Base-by-base conservation (phyloP, 352 stramenopile genomes). In the Phytophthora chlamydospora region DNA sequence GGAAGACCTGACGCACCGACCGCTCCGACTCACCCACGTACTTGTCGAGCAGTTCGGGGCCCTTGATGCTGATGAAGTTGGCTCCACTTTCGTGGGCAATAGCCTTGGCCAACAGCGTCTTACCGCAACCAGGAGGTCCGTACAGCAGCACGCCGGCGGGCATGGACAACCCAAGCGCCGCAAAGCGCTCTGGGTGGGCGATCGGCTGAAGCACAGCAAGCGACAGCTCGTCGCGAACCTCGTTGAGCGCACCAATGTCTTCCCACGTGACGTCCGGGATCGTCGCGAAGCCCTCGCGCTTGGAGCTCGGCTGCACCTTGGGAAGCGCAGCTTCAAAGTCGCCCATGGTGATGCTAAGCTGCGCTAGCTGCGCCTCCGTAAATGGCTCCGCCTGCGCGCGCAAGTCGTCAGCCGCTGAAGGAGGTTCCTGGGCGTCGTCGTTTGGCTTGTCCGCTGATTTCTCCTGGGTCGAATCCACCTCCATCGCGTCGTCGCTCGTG, bases 11-110 rank as follows among this genome's bases (percentile, higher is more conserved):
- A 6, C 94, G 90, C 45, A 98, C 94, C 1, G 91, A 94, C 32
- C 93, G 85, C 75, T 99, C 98, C 33, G 89, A 98, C 78, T 99
- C 97, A 32, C 97, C 97, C 3, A 99, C 97, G 72, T 99, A 99
- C 76, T 99, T 99, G 84, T 99, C 97, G 27, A 99, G 85, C 29
- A 99, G 82, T 75, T 99, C 97, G 1, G 98, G 97, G 16, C 98
- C 98, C 74, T 99, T 99, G 50, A 99, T 97, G 51, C 84, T 97
- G 67, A 99, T 99, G 58, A 99, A 99, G 72, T 99, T 99, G 12
- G 97, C 97, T 3, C 95, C 95, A 73, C 91, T 98, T 75, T 99
- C 96, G 68, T 98, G 98, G 13, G 97, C 97, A 62, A 99, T 98
- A 0, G 98, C 98, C 71, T 99, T 99, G 5, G 98, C 98, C 43